Percentiles rank a stretch among this genome's conserved stretches.
These are phyloP conservation scores for Rosa lucieae DNA, from an alignment of 306 rosid species.

Conservation along the genomic window DNA sequence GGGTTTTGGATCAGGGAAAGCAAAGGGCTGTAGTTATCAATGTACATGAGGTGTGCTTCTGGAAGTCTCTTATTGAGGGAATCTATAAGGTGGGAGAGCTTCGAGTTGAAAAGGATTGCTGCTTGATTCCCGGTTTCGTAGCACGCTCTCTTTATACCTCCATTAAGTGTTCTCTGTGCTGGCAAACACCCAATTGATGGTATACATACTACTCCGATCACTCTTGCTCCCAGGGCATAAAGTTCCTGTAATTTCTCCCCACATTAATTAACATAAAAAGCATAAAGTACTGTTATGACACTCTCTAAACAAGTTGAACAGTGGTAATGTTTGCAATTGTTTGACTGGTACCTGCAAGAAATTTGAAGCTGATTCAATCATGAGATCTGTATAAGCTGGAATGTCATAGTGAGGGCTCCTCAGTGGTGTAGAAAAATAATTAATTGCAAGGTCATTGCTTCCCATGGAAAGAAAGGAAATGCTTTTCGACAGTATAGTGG, in stretches of 20 bases:
- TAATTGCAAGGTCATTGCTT: conserved; percentile 64
- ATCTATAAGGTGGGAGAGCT: conserved; percentile 40
- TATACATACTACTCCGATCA: conserved; percentile 48
- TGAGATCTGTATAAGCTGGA: conserved; percentile 52
- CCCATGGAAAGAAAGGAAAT: conserved; percentile 51
- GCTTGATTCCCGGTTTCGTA: conserved; percentile 43
- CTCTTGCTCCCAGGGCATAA: conserved; percentile 58
- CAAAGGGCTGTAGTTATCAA: conserved; percentile 47
- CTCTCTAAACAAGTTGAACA: not conserved
- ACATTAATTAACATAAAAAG: not conserved
- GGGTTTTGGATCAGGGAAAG: conserved; percentile 45
- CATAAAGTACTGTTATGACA: not conserved
- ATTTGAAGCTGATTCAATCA: conserved; percentile 46
- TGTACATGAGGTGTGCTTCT: conserved; percentile 54
- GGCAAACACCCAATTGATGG: conserved; percentile 72
- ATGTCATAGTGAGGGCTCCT: conserved; percentile 42
- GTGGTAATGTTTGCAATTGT: not conserved
- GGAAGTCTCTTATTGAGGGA: conserved; percentile 35
- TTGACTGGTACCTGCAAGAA: conserved; percentile 45
- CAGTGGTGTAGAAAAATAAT: conserved; percentile 34
- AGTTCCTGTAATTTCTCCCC: conserved; percentile 39
- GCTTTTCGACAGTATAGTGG: conserved; percentile 47
- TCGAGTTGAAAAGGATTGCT: conserved; percentile 58
- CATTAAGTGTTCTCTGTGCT: conserved; percentile 48
- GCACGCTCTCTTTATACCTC: conserved; percentile 48